Percentiles rank a stretch among this genome's conserved stretches.
phyloP scores from a whole-genome alignment of 495 filamentous ascomycete species.

The Penicillium coprophilum region DNA sequence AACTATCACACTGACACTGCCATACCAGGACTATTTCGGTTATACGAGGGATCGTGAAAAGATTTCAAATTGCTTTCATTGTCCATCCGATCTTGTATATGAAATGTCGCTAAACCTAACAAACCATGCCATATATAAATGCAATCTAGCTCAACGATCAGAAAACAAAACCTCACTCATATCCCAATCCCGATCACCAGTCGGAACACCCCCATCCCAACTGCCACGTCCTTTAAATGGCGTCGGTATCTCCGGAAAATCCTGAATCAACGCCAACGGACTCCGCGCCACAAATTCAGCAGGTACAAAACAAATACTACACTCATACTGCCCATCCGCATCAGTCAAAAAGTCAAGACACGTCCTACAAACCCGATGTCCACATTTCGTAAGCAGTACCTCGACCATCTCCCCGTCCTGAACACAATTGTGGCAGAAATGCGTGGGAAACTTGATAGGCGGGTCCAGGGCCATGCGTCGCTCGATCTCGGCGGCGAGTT shows the following conservation, averaged over 20 bases:
- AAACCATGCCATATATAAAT: not conserved
- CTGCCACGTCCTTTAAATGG: not conserved
- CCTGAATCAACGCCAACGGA: slow-evolving; percentile 4
- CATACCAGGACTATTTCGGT: not conserved
- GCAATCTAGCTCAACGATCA: not conserved
- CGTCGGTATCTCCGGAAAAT: not conserved
- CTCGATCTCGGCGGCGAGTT: slow-evolving; percentile 29
- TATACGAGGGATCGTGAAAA: slow-evolving; percentile 12
- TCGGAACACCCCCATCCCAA: not conserved
- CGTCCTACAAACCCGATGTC: slow-evolving; percentile 28
- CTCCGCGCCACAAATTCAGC: slow-evolving; percentile 16
- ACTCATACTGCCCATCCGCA: slow-evolving; percentile 22
- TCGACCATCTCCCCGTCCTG: slow-evolving; percentile 18
- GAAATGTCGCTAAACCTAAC: slow-evolving; percentile 2
- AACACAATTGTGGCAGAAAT: slow-evolving; percentile 32
- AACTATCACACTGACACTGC: too few relatives aligned
- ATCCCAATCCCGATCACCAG: not conserved
- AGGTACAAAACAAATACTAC: slow-evolving; percentile 28
- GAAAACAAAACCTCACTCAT: not conserved
- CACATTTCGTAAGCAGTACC: slow-evolving; percentile 26
- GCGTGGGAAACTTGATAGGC: slow-evolving; percentile 18
- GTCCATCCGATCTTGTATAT: not conserved
- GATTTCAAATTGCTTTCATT: slow-evolving; percentile 1
- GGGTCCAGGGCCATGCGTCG: slow-evolving; percentile 20
- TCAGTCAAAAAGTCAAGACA: slow-evolving; percentile 25